These are phyloP conservation scores for Podospora australis DNA, from an alignment of 495 filamentous ascomycete genomes.

Conservation along the genomic window DNA sequence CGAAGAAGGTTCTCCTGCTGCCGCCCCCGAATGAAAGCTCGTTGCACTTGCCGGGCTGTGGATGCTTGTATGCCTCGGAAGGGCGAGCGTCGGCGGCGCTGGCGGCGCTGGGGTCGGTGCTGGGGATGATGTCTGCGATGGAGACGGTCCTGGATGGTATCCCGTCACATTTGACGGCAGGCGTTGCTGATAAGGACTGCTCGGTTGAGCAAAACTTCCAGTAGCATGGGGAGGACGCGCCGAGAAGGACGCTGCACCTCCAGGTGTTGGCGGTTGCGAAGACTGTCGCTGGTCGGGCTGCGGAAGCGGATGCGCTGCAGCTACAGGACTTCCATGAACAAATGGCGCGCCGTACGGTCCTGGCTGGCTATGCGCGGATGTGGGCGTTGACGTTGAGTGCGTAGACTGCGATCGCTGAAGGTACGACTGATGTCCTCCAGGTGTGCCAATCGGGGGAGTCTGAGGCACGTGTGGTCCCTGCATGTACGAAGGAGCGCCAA, in stretches of 20 bases:
- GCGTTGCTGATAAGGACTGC: conserved; percentile 51
- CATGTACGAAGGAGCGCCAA: conserved; percentile 33
- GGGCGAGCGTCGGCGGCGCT: conserved; percentile 34
- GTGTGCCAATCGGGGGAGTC: conserved; percentile 43
- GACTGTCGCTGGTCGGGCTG: conserved; percentile 42
- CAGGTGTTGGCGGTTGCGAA: conserved; percentile 51
- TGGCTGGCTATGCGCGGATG: conserved; percentile 50
- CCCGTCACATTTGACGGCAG: conserved; percentile 34
- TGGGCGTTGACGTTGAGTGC: conserved; percentile 51
- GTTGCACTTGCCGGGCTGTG: no score
- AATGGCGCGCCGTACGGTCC: conserved; percentile 42
- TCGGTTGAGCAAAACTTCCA: conserved; percentile 27
- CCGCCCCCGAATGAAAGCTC: conserved; percentile 26
- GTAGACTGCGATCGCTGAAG: conserved; percentile 40
- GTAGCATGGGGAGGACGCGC: conserved; percentile 29
- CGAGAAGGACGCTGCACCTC: conserved; percentile 45
- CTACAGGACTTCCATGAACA: conserved; percentile 49
- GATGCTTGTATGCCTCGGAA: conserved; percentile 43
- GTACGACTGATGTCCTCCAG: conserved; percentile 20
- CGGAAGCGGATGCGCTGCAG: conserved; percentile 36
- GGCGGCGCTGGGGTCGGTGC: no score
- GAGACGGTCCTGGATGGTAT: conserved; percentile 22
- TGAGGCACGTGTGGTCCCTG: conserved; percentile 43
- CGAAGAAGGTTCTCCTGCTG: conserved; percentile 19
- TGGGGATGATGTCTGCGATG: conserved; percentile 35